A percentile compares a stretch with the other conserved stretches of the same genome.
Conservation (phyloP, 805 yeast genomes). For the Candida sithepensis region DNA sequence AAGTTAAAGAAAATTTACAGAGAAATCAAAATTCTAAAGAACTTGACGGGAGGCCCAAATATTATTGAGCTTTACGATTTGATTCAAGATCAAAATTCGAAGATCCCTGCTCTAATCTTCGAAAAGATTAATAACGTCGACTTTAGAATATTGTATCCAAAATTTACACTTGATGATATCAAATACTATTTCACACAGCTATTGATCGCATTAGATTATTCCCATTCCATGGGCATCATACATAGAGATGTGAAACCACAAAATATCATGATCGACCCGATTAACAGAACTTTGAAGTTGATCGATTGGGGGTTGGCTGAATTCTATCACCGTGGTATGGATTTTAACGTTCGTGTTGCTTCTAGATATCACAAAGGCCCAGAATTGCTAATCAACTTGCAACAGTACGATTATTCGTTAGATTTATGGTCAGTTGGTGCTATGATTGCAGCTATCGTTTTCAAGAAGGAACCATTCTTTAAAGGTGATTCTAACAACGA, state of each 20-base stretch:
- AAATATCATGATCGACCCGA: conserved; percentile 88
- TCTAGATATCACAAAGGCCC: conserved; percentile 92
- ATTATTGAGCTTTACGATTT: conserved; percentile 72
- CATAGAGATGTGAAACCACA: conserved; percentile 95
- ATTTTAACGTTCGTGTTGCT: conserved; percentile 89
- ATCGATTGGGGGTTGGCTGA: conserved; percentile 97
- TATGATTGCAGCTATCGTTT: conserved; percentile 84
- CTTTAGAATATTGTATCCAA: conserved; percentile 82
- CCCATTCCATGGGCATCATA: conserved; percentile 93
- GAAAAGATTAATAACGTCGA: conserved; percentile 84
- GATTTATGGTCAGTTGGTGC: conserved; percentile 93
- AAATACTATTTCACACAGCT: conserved; percentile 81
- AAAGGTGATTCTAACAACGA: conserved; percentile 90
- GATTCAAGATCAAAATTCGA: conserved; percentile 80
- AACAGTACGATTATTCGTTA: conserved; percentile 81
- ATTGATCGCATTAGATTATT: conserved; percentile 77
- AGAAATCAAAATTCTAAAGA: conserved; percentile 83
- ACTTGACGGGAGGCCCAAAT: conserved; percentile 80
- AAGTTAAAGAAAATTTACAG: conserved; percentile 89
- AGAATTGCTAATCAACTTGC: conserved; percentile 76
- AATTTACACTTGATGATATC: conserved; percentile 69
- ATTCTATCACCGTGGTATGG: conserved; percentile 85
- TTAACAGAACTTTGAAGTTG: conserved; percentile 54
- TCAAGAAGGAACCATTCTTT: conserved; percentile 88
- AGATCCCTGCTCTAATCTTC: conserved; percentile 85